These are phyloP conservation scores for Corymbia calophylla DNA, from an alignment of 441 rosid genomes.

Conservation along the genomic window DNA sequence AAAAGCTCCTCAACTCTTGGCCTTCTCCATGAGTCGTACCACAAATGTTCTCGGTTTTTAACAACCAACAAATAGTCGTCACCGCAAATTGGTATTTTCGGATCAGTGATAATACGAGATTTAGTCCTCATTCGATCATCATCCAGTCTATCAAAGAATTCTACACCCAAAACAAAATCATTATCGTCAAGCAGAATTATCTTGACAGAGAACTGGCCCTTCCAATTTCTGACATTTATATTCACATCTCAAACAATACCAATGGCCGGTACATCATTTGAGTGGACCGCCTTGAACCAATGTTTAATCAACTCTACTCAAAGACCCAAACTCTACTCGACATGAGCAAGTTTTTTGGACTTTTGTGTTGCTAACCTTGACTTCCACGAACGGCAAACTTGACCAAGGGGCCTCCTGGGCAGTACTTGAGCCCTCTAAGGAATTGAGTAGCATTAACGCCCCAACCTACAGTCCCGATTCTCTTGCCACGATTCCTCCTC, in stretches of 20 bases:
- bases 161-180: not conserved
- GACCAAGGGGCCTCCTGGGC: not conserved
- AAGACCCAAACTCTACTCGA: not conserved
- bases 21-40: not conserved
- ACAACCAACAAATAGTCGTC: not conserved
- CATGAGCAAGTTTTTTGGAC: not conserved
- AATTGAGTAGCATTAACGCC: not conserved
- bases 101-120: rapidly evolving
- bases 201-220: not conserved
- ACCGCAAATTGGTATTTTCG: not conserved
- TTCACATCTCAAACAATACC: not conserved
- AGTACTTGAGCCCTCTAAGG: not conserved
- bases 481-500: not conserved
- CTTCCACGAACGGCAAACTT: not conserved
- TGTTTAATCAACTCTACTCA: rapidly evolving
- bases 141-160: not conserved
- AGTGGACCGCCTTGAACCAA: not conserved
- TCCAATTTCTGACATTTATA: not conserved
- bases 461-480: not conserved
- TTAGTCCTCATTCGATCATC: not conserved
- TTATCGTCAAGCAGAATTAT: rapidly evolving
- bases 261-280: not conserved
- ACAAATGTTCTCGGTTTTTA: not conserved
- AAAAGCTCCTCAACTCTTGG: not conserved
- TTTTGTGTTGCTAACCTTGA: not conserved